phyloP scores from a whole-genome alignment of 805 yeast species.

The Zygoascus flipseniorum region DNA sequence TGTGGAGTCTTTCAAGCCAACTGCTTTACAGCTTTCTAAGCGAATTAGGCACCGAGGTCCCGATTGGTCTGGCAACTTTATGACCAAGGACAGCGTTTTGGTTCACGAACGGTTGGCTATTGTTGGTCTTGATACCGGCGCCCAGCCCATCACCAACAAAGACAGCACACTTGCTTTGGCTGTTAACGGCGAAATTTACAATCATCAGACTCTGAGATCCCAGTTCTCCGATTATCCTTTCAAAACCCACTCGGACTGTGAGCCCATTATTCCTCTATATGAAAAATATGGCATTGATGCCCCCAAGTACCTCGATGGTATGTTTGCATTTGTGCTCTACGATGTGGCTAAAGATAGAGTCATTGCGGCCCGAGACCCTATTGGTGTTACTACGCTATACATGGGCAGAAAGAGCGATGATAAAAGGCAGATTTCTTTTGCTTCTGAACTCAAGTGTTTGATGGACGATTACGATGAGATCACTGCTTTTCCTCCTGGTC shows the following conservation, averaged over 20 bases:
- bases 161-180: constrained; percentile 69
- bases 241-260: constrained; percentile 91
- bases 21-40: constrained; percentile 84
- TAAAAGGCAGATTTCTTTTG: constrained; percentile 79
- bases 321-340: constrained; percentile 92
- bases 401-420: constrained; percentile 69
- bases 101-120: constrained; percentile 96
- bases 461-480: constrained; percentile 92
- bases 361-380: constrained; percentile 96
- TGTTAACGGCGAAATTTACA: constrained; percentile 97
- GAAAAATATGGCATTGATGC: constrained; percentile 82
- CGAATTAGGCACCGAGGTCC: constrained; percentile 98
- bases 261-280: constrained; percentile 90
- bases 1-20: constrained; percentile 70
- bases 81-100: constrained; percentile 70
- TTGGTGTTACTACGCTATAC: constrained; percentile 93
- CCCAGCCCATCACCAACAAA: constrained; percentile 86
- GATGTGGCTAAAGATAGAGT: constrained; percentile 80
- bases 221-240: constrained; percentile 64
- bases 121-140: constrained; percentile 96
- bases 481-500: constrained; percentile 96
- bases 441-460: constrained; percentile 90
- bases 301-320: constrained; percentile 91
- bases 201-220: constrained; percentile 84
- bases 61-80: constrained; percentile 87